Base-by-base conservation (phyloP, 2,329 filamentous ascomycete genomes). In the Aplosporella prunicola region DNA sequence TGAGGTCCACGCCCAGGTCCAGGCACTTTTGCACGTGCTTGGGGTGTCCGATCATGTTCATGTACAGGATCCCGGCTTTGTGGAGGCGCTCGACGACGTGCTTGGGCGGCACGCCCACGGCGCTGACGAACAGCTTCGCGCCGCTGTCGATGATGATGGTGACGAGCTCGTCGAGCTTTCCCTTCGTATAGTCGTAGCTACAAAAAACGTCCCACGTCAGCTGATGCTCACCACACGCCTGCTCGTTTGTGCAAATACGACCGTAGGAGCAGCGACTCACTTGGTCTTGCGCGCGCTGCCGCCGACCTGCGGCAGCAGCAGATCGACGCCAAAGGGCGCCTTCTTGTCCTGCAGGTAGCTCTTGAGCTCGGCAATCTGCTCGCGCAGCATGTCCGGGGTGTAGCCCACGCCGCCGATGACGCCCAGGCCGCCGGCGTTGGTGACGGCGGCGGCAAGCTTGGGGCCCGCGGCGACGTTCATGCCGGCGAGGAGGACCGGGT, bases 31-130 rank as follows among this genome's bases (percentile, higher is more conserved):
- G 76, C 46, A 94, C 89, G 69, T 98, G 91, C 79, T 98, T 98
- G 57, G 91, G 89, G 74, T 98, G 91, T 49, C 91, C 91, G 60
- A 98, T 88, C 91, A 98, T 98, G 80, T 98, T 98, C 91, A 96
- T 96, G 74, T 93, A 94, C 49, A 93, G 74, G 50, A 98, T 76
- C 49, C 88, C 88, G 55, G 78, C 69, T 57, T 78, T 75, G 75
- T 98, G 91, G 31, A 98, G 78, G 58, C 76, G 82, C 48, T 96
- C 87, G 54, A 98, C 87, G 42, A 95, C 80, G 50, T 74, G 69
- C 66, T 84, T 85, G 49, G 91, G 86, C 28, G 91, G 88, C 17
- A 96, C 82, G 55, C 91, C 91, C 60, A 98, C 87, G 53, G 91
- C 91, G 35, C 85, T 95, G 52, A 98, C 91, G 68, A 98, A 98